Evolutionary conservation across 441 rosid species (phyloP).

Genomic region (Geranium incanum): DNA sequence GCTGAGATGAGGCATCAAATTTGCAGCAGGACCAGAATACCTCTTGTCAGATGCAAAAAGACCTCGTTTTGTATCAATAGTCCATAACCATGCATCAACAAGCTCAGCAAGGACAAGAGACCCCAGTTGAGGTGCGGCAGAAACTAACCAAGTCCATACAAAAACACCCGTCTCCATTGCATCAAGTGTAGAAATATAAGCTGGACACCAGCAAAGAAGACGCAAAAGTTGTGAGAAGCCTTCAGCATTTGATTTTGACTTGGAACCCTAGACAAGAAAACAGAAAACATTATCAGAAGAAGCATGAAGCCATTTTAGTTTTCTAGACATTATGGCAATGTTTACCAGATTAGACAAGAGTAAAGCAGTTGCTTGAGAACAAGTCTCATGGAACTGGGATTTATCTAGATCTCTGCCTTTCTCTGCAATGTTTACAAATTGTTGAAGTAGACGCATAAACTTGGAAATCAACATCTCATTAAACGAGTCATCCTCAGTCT

Average conservation of each 20-base stretch:
- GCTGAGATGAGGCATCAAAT: conserved; percentile 85
- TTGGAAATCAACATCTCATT: conserved; percentile 75
- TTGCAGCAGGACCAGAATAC: conserved; percentile 86
- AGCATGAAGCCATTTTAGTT: not conserved
- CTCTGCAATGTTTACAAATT: conserved; percentile 79
- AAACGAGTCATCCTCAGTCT: conserved; percentile 73
- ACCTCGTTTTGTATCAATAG: conserved; percentile 91
- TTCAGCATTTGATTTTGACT: conserved; percentile 65
- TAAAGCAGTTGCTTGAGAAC: conserved; percentile 95
- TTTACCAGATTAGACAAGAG: conserved; percentile 91
- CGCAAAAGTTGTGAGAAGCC: conserved; percentile 89
- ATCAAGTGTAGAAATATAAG: conserved; percentile 84
- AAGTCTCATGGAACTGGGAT: conserved; percentile 72
- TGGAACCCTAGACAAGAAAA: conserved; percentile 47
- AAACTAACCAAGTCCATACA: conserved; percentile 98
- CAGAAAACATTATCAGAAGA: conserved; percentile 13
- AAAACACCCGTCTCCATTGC: conserved; percentile 98
- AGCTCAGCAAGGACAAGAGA: conserved; percentile 94
- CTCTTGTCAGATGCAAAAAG: conserved; percentile 82
- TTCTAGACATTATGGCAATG: not conserved
- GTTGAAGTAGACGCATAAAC: conserved; percentile 87
- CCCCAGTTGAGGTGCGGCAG: conserved; percentile 90
- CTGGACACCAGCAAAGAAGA: conserved; percentile 99
- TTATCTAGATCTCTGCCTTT: conserved; percentile 86
- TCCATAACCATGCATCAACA: conserved; percentile 99